Conservation (phyloP, 306 rosid genomes). For the Citrullus colocynthis region DNA sequence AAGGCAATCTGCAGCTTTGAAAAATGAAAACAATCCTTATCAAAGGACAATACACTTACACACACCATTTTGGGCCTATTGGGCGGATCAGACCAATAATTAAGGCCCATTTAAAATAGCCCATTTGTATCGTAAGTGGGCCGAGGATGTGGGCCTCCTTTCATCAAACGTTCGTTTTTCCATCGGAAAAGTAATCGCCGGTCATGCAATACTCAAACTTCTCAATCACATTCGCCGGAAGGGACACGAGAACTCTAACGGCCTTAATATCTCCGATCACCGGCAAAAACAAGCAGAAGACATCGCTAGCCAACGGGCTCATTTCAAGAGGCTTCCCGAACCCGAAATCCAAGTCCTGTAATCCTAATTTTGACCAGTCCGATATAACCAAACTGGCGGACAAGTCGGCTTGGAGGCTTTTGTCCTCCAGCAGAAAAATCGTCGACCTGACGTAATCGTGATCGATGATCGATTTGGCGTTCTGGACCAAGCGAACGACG, state of each 20-base stretch:
- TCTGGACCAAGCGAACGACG: constrained; percentile 45
- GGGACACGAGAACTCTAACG: constrained; percentile 54
- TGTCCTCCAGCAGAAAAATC: constrained; percentile 52
- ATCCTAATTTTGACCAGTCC: constrained; percentile 71
- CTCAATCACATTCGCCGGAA: constrained; percentile 41
- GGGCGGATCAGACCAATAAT: background rate
- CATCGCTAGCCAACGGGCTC: constrained; percentile 57
- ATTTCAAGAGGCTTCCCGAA: constrained; percentile 48
- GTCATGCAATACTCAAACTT: constrained; percentile 40
- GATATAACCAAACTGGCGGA: constrained; percentile 54
- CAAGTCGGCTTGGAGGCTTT: constrained; percentile 38
- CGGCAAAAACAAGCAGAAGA: constrained; percentile 72
- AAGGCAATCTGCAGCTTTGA: too few relatives aligned
- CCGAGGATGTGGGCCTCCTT: background rate
- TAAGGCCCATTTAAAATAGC: background rate
- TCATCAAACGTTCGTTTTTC: background rate
- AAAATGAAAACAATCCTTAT: too few relatives aligned
- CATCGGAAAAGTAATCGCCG: background rate
- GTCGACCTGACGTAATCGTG: constrained; percentile 46
- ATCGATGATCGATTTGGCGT: constrained; percentile 30
- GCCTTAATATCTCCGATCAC: constrained; percentile 33
- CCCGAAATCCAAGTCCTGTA: constrained; percentile 71
- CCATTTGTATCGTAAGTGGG: background rate
- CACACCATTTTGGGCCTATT: background rate
- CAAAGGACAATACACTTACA: too few relatives aligned